A percentile compares a stretch with the other conserved stretches of the same genome.
These are phyloP conservation scores for Geosmithia flava DNA, from an alignment of 2,329 filamentous ascomycete species.

Conservation along the genomic window DNA sequence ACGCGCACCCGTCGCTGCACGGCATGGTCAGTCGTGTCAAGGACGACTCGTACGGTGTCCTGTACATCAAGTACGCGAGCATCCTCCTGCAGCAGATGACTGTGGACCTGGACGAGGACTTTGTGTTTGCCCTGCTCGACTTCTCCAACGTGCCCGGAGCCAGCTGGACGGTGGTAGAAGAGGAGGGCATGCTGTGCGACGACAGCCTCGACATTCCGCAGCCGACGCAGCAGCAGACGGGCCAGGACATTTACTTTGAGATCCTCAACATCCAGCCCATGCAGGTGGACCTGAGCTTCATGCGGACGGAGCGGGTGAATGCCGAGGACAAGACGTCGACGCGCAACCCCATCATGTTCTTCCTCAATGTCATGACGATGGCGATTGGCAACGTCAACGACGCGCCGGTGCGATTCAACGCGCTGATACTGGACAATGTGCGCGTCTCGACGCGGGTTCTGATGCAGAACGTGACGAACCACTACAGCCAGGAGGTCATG, in stretches of 20 bases:
- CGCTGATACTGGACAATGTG: conserved; percentile 88
- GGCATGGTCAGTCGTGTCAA: conserved; percentile 88
- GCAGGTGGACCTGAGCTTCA: conserved; percentile 94
- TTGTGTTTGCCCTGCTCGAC: conserved; percentile 90
- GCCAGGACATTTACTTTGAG: conserved; percentile 97
- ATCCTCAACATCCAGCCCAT: conserved; percentile 94
- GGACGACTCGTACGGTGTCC: conserved; percentile 92
- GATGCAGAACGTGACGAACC: conserved; percentile 75
- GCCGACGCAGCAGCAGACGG: conserved; percentile 69
- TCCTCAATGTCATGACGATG: conserved; percentile 98
- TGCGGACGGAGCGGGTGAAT: conserved; percentile 91
- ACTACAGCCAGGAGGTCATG: conserved; percentile 93
- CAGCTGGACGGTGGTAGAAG: conserved; percentile 55
- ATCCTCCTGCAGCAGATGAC: conserved; percentile 95
- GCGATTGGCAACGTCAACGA: conserved; percentile 99
- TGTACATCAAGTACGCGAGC: conserved; percentile 98
- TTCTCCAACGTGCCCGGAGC: conserved; percentile 89
- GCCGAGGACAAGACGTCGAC: conserved; percentile 88
- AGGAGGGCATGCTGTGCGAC: conserved; percentile 78
- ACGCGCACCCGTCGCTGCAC: conserved; percentile 89
- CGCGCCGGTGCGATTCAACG: conserved; percentile 85
- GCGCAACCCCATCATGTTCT: conserved; percentile 93
- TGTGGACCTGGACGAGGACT: conserved; percentile 92
- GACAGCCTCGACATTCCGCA: conserved; percentile 86
- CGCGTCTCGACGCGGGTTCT: conserved; percentile 78